phyloP scores from a whole-genome alignment of 202 grass and related monocot species.

The Eragrostis tef region DNA sequence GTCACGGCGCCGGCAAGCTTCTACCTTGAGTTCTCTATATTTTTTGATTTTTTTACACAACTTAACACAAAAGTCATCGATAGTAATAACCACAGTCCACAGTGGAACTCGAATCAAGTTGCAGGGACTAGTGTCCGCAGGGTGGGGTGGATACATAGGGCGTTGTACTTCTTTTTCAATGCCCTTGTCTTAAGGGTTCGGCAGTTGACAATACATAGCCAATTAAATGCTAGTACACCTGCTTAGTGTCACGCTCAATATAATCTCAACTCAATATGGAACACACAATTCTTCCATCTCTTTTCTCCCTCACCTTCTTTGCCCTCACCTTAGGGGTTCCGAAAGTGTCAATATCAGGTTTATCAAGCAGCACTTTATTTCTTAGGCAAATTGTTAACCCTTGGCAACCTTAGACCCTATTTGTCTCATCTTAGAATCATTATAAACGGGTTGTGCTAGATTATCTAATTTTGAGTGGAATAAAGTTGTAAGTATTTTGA shows the following conservation, averaged over 20 bases:
- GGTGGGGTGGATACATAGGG: too few species aligned
- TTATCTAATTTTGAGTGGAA: too few species aligned
- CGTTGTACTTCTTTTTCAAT: background rate
- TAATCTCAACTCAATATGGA: background rate
- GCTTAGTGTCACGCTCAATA: background rate
- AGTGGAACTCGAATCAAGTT: background rate
- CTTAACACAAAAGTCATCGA: too few species aligned
- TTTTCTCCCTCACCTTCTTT: background rate
- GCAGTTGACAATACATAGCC: background rate
- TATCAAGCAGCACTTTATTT: background rate
- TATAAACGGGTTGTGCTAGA: too few species aligned
- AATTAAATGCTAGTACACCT: background rate
- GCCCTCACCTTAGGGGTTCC: background rate
- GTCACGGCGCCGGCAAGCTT: too few species aligned
- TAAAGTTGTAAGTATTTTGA: too few species aligned
- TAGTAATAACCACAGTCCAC: background rate
- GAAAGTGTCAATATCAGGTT: background rate
- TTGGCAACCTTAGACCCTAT: background rate
- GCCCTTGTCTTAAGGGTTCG: constrained; percentile 6
- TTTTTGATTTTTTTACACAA: too few species aligned
- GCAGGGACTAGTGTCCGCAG: background rate
- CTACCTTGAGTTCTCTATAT: too few species aligned
- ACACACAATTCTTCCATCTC: background rate
- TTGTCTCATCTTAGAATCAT: too few species aligned
- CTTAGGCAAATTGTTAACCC: background rate